Base-by-base conservation (phyloP, 164 flowering plant species). In the Magnolia kwangsiensis region DNA sequence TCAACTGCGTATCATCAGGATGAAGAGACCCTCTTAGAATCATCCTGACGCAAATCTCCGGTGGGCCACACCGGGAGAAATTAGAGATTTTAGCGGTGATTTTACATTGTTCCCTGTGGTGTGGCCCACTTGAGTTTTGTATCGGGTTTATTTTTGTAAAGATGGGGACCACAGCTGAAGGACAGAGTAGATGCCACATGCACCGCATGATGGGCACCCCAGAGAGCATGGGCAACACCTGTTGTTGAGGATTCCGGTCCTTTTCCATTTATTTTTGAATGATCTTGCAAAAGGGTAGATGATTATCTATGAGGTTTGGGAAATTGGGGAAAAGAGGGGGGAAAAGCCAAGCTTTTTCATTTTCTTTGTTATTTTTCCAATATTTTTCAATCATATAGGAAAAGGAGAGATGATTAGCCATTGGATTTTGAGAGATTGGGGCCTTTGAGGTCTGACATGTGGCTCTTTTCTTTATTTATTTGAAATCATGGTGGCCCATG, bases 401-500 rank as follows among this genome's bases (percentile, higher is more conserved):
- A 31, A 78, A 71, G 67, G 70, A 19, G 76, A 58, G 81, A 82
- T 81, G 85, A 83, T 84, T 80, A 78, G 63, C 69, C 58, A 76
- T 74, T 66, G 78, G 82, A 86, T 84, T 82, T 83, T 82, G 80
- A 76, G 77, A 78, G 84, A 79, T 75, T 73, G 81, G 49, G 72
- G 81, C 72, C 83, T 50, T 73, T 70, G 74, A 73, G 80, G 82
- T 77, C 82, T 81, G 87, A 85, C 87, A 85, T 85, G 88, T 86
- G 88, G 85, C 73, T 51, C 79, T 72, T 77, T 78, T 77, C 80
- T 82, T 68, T 65, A 9, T 21, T 8, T 23, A 65, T 65, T 83
- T 73, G 84, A 80, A 83, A 79, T 83, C 82, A 84, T 83, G 83
- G 86, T 88, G 89, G 86, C 82, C 89, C 84, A 82, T 83, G 88